Evolutionary conservation across 2,329 filamentous ascomycete genomes (phyloP).

Genomic region (Stromatinia cepivora): DNA sequence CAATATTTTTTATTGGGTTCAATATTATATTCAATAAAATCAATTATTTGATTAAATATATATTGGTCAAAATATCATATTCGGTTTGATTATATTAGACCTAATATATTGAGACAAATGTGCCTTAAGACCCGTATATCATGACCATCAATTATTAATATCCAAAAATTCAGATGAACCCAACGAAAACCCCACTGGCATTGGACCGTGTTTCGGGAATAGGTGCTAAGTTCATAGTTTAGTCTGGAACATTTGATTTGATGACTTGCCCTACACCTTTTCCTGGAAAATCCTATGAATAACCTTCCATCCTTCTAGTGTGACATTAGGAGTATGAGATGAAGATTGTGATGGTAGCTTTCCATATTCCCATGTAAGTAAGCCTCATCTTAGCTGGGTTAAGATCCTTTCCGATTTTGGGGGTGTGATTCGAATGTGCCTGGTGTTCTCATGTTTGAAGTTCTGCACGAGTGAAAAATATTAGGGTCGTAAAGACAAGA

Average conservation of each 20-base stretch:
- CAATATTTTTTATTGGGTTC: too few species aligned
- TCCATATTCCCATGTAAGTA: too few species aligned
- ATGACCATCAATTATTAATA: background rate
- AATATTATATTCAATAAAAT: too few species aligned
- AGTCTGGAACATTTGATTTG: background rate
- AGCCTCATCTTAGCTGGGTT: background rate
- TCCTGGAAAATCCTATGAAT: background rate
- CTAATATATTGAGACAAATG: too few species aligned
- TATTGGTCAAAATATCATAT: too few species aligned
- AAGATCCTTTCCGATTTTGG: background rate
- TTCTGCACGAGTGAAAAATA: background rate
- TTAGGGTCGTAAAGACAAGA: background rate
- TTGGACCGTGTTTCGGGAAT: background rate
- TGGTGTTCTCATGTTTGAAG: background rate
- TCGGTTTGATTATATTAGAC: too few species aligned
- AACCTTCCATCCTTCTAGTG: background rate
- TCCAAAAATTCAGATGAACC: background rate
- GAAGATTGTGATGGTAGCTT: too few species aligned
- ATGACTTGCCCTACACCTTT: background rate
- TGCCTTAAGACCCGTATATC: background rate
- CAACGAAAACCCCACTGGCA: background rate
- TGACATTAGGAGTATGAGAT: background rate
- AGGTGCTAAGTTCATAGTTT: background rate
- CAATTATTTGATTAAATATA: too few species aligned
- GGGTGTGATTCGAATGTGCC: background rate